Conservation (phyloP, 192 early-diverging fungal species). For the Umbelopsis ramanniana region DNA sequence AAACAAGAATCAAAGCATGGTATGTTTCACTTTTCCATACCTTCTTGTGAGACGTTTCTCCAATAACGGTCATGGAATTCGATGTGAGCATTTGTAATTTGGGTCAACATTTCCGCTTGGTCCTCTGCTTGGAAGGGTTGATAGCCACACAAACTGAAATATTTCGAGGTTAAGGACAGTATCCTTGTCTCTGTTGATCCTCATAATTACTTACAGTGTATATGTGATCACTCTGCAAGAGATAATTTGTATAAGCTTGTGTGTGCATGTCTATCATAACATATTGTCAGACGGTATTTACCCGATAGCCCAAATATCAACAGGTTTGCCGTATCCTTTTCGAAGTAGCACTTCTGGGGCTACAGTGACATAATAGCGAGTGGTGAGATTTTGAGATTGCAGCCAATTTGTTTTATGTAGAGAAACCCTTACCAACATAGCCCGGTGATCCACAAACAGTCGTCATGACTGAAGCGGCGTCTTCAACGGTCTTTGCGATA, state of each 20-base stretch:
- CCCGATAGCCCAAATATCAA: slow-evolving; percentile 95
- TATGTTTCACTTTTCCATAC: slow-evolving; percentile 46
- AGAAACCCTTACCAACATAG: slow-evolving; percentile 53
- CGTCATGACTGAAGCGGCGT: slow-evolving; percentile 67
- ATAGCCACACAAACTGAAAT: slow-evolving; percentile 79
- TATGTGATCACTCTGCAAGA: slow-evolving; percentile 81
- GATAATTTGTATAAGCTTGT: background rate
- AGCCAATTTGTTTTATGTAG: background rate
- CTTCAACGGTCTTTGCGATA: slow-evolving; percentile 68
- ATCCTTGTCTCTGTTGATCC: background rate
- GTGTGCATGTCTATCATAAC: background rate
- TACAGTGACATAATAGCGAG: slow-evolving; percentile 30
- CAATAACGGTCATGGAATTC: slow-evolving; percentile 77
- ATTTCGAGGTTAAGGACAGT: background rate
- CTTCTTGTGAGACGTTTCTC: slow-evolving; percentile 82
- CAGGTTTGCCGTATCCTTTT: slow-evolving; percentile 83
- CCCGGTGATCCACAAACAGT: slow-evolving; percentile 90
- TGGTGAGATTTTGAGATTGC: too few relatives aligned
- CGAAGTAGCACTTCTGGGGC: slow-evolving; percentile 87
- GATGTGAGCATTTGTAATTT: slow-evolving; percentile 66
- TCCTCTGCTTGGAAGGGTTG: slow-evolving; percentile 74
- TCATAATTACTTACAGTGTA: slow-evolving; percentile 61
- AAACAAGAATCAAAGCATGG: background rate
- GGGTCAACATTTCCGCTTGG: slow-evolving; percentile 55
- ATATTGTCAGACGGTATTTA: slow-evolving; percentile 25